Conservation (phyloP, 179 eudicot genomes). For the Silene vulgaris region DNA sequence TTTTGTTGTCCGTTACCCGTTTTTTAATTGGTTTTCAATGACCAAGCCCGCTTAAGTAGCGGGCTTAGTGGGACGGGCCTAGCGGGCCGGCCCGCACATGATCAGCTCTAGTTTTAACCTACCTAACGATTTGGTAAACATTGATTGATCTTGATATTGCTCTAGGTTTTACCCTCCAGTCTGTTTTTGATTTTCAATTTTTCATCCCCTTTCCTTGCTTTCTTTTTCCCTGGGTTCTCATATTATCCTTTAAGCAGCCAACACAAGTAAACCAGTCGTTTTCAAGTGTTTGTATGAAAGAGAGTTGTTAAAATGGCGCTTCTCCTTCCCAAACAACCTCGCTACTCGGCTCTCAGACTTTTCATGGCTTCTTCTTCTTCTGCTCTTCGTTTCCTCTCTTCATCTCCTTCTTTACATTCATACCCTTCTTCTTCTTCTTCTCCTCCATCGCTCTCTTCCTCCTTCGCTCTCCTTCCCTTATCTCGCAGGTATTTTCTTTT, state of each 20-base stretch:
- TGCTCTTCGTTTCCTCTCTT: conserved; percentile 28
- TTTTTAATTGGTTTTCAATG: too few species aligned
- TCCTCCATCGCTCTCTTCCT: conserved; percentile 19
- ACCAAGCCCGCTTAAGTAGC: too few species aligned
- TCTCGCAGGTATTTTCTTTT: conserved; percentile 27
- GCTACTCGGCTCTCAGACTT: conserved; percentile 19
- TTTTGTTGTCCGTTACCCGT: too few species aligned
- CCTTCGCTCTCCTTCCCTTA: conserved; percentile 23
- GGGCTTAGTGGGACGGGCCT: too few species aligned
- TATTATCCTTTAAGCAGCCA: neutral
- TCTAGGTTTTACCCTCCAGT: too few species aligned
- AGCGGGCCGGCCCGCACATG: too few species aligned
- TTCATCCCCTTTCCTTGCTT: too few species aligned
- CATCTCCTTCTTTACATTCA: conserved; percentile 22
- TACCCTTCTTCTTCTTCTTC: conserved; percentile 21
- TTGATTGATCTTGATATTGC: too few species aligned
- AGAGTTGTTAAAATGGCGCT: conserved; percentile 37
- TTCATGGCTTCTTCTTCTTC: conserved; percentile 38
- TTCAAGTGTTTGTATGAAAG: neutral
- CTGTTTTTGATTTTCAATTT: too few species aligned
- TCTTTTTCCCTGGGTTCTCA: too few species aligned
- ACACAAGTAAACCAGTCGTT: neutral
- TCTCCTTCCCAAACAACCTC: conserved; percentile 35
- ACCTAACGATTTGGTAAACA: too few species aligned
- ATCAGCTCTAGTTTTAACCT: too few species aligned